Base-by-base conservation (phyloP, 805 yeast species). In the Scheffersomyces ergatensis region DNA sequence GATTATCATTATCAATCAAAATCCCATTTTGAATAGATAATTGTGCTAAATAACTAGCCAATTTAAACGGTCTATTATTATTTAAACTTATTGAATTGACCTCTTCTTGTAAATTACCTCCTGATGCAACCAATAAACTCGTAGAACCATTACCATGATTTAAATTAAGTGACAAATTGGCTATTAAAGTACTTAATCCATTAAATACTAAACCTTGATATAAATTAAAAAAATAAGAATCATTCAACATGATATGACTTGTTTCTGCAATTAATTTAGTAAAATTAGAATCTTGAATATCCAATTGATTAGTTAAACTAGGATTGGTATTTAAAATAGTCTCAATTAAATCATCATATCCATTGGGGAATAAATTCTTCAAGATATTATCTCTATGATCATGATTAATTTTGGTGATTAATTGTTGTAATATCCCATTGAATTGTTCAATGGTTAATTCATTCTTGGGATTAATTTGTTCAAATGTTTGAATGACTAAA, bases 31-130 rank as follows among this genome's bases (percentile, higher is more conserved):
- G 90, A 40, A 80, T 76, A 1, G 88, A 76, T 27, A 83, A 70
- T 36, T 76, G 79, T 1, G 92, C 92, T 44, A 88, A 67, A 31
- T 83, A 70, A 20, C 80, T 77, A 2, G 95, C 96, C 39, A 88
- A 70, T 43, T 64, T 65, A 77, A 80, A 51, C 2, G 48, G 42
- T 36, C 48, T 51, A 17, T 23, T 26, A 14, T 5, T 14, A n/a
- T 6, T 29, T 11, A 26, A 5, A 5, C 8, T 9, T 12, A 26
- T 11, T 26, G 12, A 8, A 26, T 40, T 40, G 7, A 44, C 43
- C 15, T 52, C 13, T 25, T 54, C 60, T 25, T 45, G 42, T 12
- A 54, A 42, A 46, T 51, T 53, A 5, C 50, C 50, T 7, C 31
- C 33, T 9, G 40, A 20, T 18, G 38, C 27, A 13, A 37, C 17